Percentiles rank a stretch among this genome's conserved stretches.
These are phyloP conservation scores for Syncephalastrum contaminatum DNA, from an alignment of 371 early-diverging fungal species.

Conservation along the genomic window DNA sequence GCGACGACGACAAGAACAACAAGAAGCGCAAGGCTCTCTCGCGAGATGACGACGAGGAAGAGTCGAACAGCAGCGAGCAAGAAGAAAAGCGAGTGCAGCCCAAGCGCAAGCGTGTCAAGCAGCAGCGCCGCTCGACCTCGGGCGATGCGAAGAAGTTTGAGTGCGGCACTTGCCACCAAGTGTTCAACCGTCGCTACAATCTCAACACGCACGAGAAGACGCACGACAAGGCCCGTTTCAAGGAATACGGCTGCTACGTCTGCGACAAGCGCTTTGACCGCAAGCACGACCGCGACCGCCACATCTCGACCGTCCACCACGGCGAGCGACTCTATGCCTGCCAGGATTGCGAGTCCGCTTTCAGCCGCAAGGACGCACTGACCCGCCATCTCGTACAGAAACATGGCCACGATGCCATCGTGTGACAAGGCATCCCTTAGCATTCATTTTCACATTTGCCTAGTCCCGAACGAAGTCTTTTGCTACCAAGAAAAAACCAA, in stretches of 20 bases:
- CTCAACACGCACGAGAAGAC: conserved; percentile 72
- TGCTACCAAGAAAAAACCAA: too few relatives aligned
- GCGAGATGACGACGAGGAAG: neutral
- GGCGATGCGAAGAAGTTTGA: conserved; percentile 50
- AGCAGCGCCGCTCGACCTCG: conserved; percentile 78
- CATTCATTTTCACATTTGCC: too few relatives aligned
- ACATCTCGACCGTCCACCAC: conserved; percentile 64
- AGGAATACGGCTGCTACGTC: conserved; percentile 56
- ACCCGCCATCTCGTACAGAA: conserved; percentile 45
- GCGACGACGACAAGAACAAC: conserved; percentile 2
- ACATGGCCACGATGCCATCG: conserved; percentile 13
- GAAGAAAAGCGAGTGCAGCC: neutral
- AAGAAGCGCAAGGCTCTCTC: conserved; percentile 7
- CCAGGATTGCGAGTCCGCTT: conserved; percentile 53
- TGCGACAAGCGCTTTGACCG: conserved; percentile 65
- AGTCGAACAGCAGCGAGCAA: too few relatives aligned
- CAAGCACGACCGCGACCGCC: conserved; percentile 75
- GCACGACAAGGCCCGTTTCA: conserved; percentile 64
- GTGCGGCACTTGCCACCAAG: conserved; percentile 52
- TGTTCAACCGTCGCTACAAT: conserved; percentile 74
- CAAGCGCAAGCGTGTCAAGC: conserved; percentile 30
- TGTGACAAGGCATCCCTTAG: too few relatives aligned
- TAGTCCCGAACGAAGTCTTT: too few relatives aligned
- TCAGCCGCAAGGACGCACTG: conserved; percentile 73
- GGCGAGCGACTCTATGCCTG: conserved; percentile 63